Evolutionary conservation across 2,329 filamentous ascomycete genomes (phyloP).

Genomic region (Penicillium polonicum): DNA sequence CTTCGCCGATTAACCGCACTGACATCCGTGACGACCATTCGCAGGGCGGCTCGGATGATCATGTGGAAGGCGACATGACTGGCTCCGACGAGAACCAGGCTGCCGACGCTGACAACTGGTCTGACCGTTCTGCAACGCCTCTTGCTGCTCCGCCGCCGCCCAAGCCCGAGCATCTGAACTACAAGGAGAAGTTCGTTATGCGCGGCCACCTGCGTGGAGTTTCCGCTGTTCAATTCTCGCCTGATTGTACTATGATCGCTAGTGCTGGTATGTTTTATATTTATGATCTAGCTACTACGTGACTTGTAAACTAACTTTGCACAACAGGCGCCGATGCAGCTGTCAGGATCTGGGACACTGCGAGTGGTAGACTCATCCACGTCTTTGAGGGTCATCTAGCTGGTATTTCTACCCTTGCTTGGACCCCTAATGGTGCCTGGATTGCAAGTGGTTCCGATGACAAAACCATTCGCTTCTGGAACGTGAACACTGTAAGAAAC

Average conservation of each 20-base stretch:
- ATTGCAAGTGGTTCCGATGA: conserved; percentile 92
- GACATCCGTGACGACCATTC: conserved; percentile 14
- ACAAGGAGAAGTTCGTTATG: conserved; percentile 68
- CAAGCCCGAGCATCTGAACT: conserved; percentile 62
- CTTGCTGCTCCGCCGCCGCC: conserved; percentile 43
- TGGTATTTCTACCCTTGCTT: conserved; percentile 88
- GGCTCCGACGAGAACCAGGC: conserved; percentile 15
- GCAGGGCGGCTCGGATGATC: conserved; percentile 16
- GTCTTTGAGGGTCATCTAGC: conserved; percentile 92
- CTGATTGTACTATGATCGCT: conserved; percentile 84
- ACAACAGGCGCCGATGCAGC: conserved; percentile 73
- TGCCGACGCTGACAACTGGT: conserved; percentile 19
- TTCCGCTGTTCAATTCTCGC: conserved; percentile 85
- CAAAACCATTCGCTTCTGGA: conserved; percentile 93
- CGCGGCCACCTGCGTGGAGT: conserved; percentile 76
- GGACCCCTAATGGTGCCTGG: conserved; percentile 84
- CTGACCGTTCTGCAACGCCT: conserved; percentile 36
- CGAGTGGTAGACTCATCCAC: conserved; percentile 75
- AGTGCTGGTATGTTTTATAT: conserved; percentile 62
- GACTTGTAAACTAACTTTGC: not conserved
- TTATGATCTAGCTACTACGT: not conserved
- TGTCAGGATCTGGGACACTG: conserved; percentile 85
- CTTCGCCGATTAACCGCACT: conserved; percentile 22
- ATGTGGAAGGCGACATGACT: conserved; percentile 22
- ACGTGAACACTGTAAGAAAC: conserved; percentile 54